A percentile compares a stretch with the other conserved stretches of the same genome.
phyloP scores from a whole-genome alignment of 2,329 filamentous ascomycete species.

The Tympanopsis confertula region DNA sequence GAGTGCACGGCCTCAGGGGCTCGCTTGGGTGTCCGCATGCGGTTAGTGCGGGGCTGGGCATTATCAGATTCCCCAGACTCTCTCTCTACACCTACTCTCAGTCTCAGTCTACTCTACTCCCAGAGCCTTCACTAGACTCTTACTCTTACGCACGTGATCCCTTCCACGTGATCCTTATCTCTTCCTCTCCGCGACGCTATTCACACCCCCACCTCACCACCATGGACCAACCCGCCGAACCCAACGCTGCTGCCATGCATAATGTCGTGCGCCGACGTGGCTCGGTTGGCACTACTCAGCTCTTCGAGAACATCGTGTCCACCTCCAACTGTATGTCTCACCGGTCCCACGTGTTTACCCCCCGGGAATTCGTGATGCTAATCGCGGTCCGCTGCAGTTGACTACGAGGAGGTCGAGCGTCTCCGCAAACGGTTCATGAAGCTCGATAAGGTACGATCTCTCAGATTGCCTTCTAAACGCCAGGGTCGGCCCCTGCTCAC shows the following conservation, averaged over 20 bases:
- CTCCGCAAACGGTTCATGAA: slow-evolving; percentile 98
- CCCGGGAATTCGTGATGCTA: neutral
- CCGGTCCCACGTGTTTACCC: neutral
- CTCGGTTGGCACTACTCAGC: slow-evolving; percentile 7
- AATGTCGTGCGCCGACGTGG: neutral
- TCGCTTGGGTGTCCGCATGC: neutral
- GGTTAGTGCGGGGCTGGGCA: neutral
- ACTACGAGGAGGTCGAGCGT: slow-evolving; percentile 92
- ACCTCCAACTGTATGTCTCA: slow-evolving; percentile 48
- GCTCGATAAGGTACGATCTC: slow-evolving; percentile 70
- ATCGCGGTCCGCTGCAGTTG: slow-evolving; percentile 45
- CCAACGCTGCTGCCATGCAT: neutral
- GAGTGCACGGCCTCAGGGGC: neutral
- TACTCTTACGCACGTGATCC: neutral
- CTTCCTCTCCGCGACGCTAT: neutral
- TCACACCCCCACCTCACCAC: neutral
- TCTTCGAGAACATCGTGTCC: slow-evolving; percentile 55
- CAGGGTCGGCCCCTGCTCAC: neutral
- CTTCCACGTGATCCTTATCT: neutral
- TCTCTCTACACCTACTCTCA: neutral
- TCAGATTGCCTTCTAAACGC: no score
- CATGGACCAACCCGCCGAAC: neutral
- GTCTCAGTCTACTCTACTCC: no score
- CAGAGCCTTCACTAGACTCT: no score
- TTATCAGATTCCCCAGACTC: neutral